Evolutionary conservation across 352 stramenopile genomes (phyloP), one percentile per base, ranked within the genome.

Genomic region (Pythium pyrilobum): DNA sequence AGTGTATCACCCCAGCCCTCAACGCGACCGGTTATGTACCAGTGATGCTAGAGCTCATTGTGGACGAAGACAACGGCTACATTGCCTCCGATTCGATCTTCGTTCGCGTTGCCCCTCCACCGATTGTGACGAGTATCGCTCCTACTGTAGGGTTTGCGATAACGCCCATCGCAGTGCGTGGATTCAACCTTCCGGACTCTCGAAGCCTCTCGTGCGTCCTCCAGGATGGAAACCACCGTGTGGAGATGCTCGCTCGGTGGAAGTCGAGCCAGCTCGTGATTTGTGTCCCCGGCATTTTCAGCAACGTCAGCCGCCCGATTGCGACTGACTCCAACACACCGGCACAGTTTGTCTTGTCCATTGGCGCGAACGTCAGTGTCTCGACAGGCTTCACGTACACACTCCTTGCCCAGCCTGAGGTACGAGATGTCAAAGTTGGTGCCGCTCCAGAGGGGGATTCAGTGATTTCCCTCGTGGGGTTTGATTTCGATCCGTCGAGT

Each of bases 401-500:
- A 4, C 33, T 51, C 10, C 44, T 64, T 7, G 48, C 11, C 13
- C n/a, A 56, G 16, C 56, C 56, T 15, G 47, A 58, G 13, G 15
- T 64, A 28, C 47, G 41, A 3, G 27, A 53, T 13, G 34, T 45
- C 32, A 21, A n/a, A 27, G 25, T 11, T 21, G 4, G 16, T 42
- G 1, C 8, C 21, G 18, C n/a, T n/a, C n/a, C n/a, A n/a, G n/a
- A n/a, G n/a, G n/a, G n/a, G n/a, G n/a, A n/a, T n/a, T n/a, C n/a
- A n/a, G n/a, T n/a, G n/a, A 1, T 81, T 12, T 51, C 47, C 0
- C 49, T 84, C 5, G 37, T 39, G 29, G 77, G 77, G 1, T 62
- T 64, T 29, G 46, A 81, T 64, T 89, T 86, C 55, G 60, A 77
- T 36, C 1, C 44, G 18, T 43, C 52, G 6, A 47, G 64, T 10